A percentile compares a stretch with the other conserved stretches of the same genome.
phyloP scores from a whole-genome alignment of 495 filamentous ascomycete genomes.

The Pseudomonodictys pantanalensis region DNA sequence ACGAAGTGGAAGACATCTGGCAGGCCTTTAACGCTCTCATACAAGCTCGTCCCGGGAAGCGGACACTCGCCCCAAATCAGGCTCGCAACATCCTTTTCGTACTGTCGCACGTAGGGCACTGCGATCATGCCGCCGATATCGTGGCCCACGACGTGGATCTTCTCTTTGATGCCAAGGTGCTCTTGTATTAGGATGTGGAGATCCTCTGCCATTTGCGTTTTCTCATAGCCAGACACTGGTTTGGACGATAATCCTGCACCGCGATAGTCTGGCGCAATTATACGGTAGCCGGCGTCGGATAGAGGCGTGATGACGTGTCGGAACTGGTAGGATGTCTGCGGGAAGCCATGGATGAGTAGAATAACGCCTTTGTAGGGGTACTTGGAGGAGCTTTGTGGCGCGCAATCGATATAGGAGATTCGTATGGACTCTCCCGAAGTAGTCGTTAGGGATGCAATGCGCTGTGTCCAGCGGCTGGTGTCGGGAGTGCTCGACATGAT shows the following conservation, averaged over 20 bases:
- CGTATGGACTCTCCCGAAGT: slow-evolving; percentile 12
- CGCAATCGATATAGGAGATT: slow-evolving; percentile 24
- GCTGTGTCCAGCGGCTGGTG: slow-evolving; percentile 24
- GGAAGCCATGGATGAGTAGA: slow-evolving; percentile 44
- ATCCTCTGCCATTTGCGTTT: slow-evolving; percentile 41
- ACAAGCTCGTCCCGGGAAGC: slow-evolving; percentile 43
- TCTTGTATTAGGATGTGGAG: slow-evolving; percentile 35
- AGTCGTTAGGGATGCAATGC: slow-evolving; percentile 8
- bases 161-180: slow-evolving; percentile 38
- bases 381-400: neutral
- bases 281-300: slow-evolving; percentile 43
- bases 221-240: slow-evolving; percentile 42
- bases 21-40: slow-evolving; percentile 26
- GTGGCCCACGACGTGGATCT: slow-evolving; percentile 47
- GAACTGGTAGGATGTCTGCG: slow-evolving; percentile 49
- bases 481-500: too few relatives aligned
- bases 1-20: slow-evolving; percentile 45
- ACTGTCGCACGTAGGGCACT: slow-evolving; percentile 41
- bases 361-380: slow-evolving; percentile 29
- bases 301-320: slow-evolving; percentile 45
- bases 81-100: slow-evolving; percentile 36
- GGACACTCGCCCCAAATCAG: slow-evolving; percentile 49
- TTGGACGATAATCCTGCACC: slow-evolving; percentile 47
- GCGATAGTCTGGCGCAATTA: slow-evolving; percentile 48
- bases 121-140: slow-evolving; percentile 52